A percentile compares a stretch with the other conserved stretches of the same genome.
Conservation (phyloP, 305 asterid genomes). For the Fraxinus albicans region DNA sequence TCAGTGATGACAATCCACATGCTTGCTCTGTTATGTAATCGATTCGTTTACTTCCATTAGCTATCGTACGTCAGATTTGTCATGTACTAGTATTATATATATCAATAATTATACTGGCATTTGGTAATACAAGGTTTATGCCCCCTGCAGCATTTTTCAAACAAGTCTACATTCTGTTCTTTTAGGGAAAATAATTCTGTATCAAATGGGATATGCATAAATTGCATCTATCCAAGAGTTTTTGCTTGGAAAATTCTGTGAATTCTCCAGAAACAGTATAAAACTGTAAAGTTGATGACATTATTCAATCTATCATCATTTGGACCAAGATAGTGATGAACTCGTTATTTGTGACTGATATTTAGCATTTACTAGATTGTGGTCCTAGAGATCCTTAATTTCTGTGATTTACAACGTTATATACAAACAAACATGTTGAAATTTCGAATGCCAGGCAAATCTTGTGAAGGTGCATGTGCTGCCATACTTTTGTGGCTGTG, state of each 20-base stretch:
- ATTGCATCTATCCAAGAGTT: not conserved
- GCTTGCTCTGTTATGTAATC: conserved; percentile 74
- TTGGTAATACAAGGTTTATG: not conserved
- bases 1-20: conserved; percentile 88
- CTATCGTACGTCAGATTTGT: not conserved
- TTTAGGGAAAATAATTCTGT: conserved; percentile 11
- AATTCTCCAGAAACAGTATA: not conserved
- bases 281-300: not conserved
- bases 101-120: conserved; percentile 21
- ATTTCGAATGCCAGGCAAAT: not conserved
- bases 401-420: not conserved
- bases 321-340: not conserved
- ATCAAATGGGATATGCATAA: not conserved
- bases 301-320: not conserved
- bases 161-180: conserved; percentile 13
- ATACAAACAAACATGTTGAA: not conserved
- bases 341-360: not conserved
- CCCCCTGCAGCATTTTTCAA: conserved; percentile 5
- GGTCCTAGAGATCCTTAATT: not conserved
- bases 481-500: not conserved
- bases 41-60: not conserved
- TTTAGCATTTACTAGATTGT: not conserved
- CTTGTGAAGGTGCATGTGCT: not conserved
- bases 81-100: conserved; percentile 1
- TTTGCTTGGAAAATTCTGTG: not conserved